Evolutionary conservation across 495 filamentous ascomycete genomes (phyloP), one percentile per base, ranked within the genome.

Genomic region (Trichoderma orchidacearum): DNA sequence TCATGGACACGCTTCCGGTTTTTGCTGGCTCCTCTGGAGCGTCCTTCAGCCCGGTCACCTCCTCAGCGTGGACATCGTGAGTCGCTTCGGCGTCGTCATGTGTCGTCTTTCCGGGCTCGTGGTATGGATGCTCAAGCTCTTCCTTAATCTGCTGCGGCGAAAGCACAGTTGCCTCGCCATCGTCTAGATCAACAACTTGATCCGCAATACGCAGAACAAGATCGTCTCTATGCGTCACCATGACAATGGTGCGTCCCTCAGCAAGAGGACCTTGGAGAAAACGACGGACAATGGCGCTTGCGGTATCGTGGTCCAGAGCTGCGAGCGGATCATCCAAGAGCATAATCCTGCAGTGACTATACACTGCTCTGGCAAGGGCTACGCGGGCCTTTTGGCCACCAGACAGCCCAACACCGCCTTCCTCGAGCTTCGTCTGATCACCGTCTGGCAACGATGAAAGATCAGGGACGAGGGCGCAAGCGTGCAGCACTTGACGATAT

Each of bases 261-360:
- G 85, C 69, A 53, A 95, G 67, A 1, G 79, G 74, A 1, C 86
- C 85, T 17, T 63, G 54, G 1, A 95, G 78, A 59, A 86, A 81
- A 59, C 83, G 87, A 28, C 74, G 71, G 29, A 89, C 75, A 51
- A 95, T 85, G 4, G 66, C 71, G 58, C 87, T 83, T 1, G 88
- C 89, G 0, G 89, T 95, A 27, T 85, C 78, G 62, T 92, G 87
- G 67, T 99, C 94, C 30, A 99, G 85, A 1, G 94, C 92, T 21
- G 92, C 94, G 18, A 99, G 78, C 56, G 90, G 85, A 66, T 99
- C 94, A 64, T 99, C 94, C n/a, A 97, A 77, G 4, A 99, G 74
- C 61, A 97, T 87, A 56, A 97, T 82, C 64, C 95, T 87, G 7
- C 90, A 87, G 48, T 87, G 80, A 62, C 93, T 89, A 66, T 99